Conservation (phyloP, 2,329 filamentous ascomycete genomes). For the Phialocephala sp. region DNA sequence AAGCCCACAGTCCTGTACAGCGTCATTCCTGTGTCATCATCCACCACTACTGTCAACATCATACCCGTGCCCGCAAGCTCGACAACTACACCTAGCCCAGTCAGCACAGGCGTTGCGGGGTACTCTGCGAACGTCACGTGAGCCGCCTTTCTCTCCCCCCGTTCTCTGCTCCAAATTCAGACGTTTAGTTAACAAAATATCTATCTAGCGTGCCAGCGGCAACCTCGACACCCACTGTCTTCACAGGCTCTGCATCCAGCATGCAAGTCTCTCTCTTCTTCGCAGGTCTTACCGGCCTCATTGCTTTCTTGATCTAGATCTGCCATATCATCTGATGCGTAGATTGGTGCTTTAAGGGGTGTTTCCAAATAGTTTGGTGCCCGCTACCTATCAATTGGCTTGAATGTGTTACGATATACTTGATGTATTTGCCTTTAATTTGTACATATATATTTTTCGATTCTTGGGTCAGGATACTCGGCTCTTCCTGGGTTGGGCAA, state of each 20-base stretch:
- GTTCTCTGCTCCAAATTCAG: no score
- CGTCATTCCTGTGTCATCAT: constrained; percentile 10
- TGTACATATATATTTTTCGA: constrained; percentile 8
- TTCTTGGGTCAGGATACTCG: constrained; percentile 9
- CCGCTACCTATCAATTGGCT: neutral
- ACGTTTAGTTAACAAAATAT: neutral
- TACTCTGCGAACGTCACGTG: constrained; percentile 14
- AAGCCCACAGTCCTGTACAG: constrained; percentile 18
- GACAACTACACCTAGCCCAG: neutral
- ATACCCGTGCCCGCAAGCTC: neutral
- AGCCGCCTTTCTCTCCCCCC: neutral
- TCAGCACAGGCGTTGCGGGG: neutral
- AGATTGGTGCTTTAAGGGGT: neutral
- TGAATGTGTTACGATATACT: constrained; percentile 1
- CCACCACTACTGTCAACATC: neutral
- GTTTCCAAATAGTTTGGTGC: constrained; percentile 1
- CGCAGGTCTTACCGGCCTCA: neutral
- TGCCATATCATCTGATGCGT: no score
- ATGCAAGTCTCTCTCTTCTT: constrained; percentile 2
- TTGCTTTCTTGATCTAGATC: constrained; percentile 13
- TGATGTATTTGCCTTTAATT: constrained; percentile 13
- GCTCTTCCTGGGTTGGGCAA: neutral
- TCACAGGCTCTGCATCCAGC: constrained; percentile 14
- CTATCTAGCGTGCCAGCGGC: neutral
- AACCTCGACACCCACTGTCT: constrained; percentile 10